Conservation (phyloP, 2,329 filamentous ascomycete species). For the Pseudogymnoascus verrucosus region DNA sequence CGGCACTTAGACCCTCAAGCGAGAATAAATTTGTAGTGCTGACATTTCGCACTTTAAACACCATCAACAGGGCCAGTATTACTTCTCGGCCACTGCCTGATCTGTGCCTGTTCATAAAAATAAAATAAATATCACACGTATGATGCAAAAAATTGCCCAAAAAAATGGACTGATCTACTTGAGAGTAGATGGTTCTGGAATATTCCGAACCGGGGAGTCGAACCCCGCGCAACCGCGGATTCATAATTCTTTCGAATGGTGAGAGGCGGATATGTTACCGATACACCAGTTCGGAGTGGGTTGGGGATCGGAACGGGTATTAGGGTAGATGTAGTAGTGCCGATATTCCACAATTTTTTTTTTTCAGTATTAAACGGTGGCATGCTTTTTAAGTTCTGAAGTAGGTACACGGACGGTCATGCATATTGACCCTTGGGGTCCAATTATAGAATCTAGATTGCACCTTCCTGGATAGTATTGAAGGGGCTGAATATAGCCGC, state of each 20-base stretch:
- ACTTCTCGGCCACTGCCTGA: background rate
- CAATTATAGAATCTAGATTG: background rate
- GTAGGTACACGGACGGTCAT: background rate
- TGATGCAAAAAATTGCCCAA: slow-evolving; percentile 3
- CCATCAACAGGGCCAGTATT: background rate
- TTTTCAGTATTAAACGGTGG: background rate
- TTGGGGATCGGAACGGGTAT: background rate
- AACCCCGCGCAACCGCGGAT: slow-evolving; percentile 14
- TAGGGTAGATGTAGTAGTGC: background rate
- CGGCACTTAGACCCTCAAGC: background rate
- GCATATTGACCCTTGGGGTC: background rate
- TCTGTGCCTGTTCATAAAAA: background rate
- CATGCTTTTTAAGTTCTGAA: background rate
- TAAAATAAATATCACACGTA: background rate
- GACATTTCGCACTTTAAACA: background rate
- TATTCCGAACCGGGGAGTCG: slow-evolving; percentile 15
- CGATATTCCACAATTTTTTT: background rate
- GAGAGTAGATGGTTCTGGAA: slow-evolving; percentile 12
- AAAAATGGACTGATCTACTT: slow-evolving; percentile 9
- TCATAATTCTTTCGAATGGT: slow-evolving; percentile 4
- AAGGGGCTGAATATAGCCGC: background rate
- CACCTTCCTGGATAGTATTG: slow-evolving; percentile 1
- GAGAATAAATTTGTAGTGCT: background rate
- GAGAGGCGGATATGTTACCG: slow-evolving; percentile 14
- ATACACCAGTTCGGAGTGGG: slow-evolving; percentile 14